Evolutionary conservation across 352 stramenopile genomes (phyloP), one percentile per base, ranked within the genome.

Genomic region (Globisporangium alternatum): DNA sequence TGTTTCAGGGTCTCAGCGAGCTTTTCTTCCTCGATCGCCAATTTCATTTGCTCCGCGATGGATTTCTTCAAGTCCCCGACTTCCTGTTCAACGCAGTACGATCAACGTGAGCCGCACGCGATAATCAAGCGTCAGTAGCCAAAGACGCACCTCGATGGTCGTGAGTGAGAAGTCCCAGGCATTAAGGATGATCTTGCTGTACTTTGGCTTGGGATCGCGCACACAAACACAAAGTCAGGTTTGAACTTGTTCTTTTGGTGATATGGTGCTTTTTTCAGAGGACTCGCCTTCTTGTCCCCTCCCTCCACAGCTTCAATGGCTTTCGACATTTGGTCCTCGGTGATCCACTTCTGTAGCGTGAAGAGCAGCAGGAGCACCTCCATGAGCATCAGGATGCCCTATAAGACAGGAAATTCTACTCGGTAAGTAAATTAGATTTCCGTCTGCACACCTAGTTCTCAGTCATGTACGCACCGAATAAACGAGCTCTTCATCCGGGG

Each of bases 261-360:
- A 2, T 28, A 7, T 22, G 25, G 17, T 17, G 4, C 1, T 31
- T 17, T 5, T 13, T 28, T 4, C 9, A 6, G 62, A 22, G 12
- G 45, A 68, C n/a, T 35, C 30, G 80, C 77, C 60, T 84, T 74
- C 28, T 82, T 78, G 43, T 41, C 71, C 0, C 70, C 66, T n/a
- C 67, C 72, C 49, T 89, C 82, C 28, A 81, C 53, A 5, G 80
- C 78, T 57, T 86, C 74, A 28, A 90, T 31, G 0, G 77, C 62
- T 58, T 95, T 95, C 12, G 75, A 66, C 47, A 77, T 57, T 52
- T 74, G 77, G 65, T 95, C 86, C 68, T 95, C 86, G 0, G 64
- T 44, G 61, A 95, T 72, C 86, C 83, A 93, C 33, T 95, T 93
- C 8, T 56, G 72, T 15, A 90, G 61, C 9, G 81, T 86, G 12